phyloP scores from a whole-genome alignment of 306 rosid species.

The Carpinus fangiana region DNA sequence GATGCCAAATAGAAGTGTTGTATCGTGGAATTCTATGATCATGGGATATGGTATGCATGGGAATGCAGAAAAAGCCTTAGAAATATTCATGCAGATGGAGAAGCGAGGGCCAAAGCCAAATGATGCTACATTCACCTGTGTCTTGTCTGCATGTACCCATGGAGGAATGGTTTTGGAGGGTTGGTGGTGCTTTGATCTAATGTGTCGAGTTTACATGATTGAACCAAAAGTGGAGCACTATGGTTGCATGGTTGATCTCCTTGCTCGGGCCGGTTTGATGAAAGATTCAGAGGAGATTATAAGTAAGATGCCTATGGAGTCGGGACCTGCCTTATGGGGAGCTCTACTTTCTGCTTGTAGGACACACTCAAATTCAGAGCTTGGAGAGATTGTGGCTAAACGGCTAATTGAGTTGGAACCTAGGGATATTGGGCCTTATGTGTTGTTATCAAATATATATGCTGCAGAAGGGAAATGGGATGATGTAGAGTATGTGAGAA shows the following conservation, averaged over 20 bases:
- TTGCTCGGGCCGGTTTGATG: constrained; percentile 63
- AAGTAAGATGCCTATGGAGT: constrained; percentile 43
- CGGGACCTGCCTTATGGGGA: constrained; percentile 67
- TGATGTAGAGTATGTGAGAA: constrained; percentile 55
- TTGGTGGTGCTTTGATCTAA: constrained; percentile 63
- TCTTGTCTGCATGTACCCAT: constrained; percentile 66
- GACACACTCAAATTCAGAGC: constrained; percentile 46
- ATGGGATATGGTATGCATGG: constrained; percentile 69
- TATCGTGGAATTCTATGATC: constrained; percentile 73
- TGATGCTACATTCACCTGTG: constrained; percentile 55
- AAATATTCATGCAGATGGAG: constrained; percentile 58
- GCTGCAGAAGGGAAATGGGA: constrained; percentile 69
- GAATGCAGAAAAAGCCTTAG: constrained; percentile 48
- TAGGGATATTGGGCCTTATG: constrained; percentile 55
- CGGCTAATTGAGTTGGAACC: constrained; percentile 64
- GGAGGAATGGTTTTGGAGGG: constrained; percentile 71
- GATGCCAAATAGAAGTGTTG: constrained; percentile 56
- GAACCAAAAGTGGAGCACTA: constrained; percentile 72
- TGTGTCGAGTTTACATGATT: constrained; percentile 57
- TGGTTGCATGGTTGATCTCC: constrained; percentile 76
- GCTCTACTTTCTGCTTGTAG: constrained; percentile 70
- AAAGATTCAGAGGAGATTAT: constrained; percentile 54
- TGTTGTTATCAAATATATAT: constrained; percentile 58
- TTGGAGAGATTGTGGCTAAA: constrained; percentile 60
- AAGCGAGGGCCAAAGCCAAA: constrained; percentile 47